These are phyloP conservation scores for Aspergillus pseudoviridinutans DNA, from an alignment of 2,329 filamentous ascomycete species.

Conservation along the genomic window DNA sequence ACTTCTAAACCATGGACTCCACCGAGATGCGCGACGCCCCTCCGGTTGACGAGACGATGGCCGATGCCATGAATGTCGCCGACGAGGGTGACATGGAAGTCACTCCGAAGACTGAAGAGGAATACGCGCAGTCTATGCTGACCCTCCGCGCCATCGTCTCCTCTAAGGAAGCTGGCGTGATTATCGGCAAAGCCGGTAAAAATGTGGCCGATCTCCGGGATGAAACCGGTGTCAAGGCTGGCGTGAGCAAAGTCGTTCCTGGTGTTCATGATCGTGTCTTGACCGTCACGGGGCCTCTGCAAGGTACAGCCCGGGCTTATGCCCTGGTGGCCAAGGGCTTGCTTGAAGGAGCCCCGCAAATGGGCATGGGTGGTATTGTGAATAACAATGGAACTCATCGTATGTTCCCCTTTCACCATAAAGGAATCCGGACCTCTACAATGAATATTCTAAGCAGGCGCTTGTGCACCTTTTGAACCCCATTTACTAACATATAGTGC, in stretches of 20 bases:
- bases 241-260: slow-evolving; percentile 97
- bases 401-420: slow-evolving; percentile 52
- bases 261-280: slow-evolving; percentile 96
- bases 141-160: slow-evolving; percentile 97
- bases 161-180: slow-evolving; percentile 97
- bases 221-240: slow-evolving; percentile 95
- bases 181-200: slow-evolving; percentile 98
- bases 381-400: slow-evolving; percentile 88
- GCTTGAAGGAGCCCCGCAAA: slow-evolving; percentile 85
- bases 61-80: slow-evolving; percentile 62
- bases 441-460: background rate
- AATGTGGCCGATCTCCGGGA: slow-evolving; percentile 96
- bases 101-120: slow-evolving; percentile 88
- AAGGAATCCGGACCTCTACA: background rate
- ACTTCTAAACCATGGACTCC: slow-evolving; percentile 53
- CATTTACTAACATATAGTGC: slow-evolving; percentile 13
- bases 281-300: slow-evolving; percentile 86
- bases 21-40: slow-evolving; percentile 54
- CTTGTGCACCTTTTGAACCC: background rate
- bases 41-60: slow-evolving; percentile 58
- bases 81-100: slow-evolving; percentile 68
- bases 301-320: slow-evolving; percentile 87
- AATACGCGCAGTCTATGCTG: slow-evolving; percentile 88
- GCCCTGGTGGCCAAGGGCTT: slow-evolving; percentile 87
- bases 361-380: slow-evolving; percentile 93